A percentile compares a stretch with the other conserved stretches of the same genome.
Evolutionary conservation across 192 early-diverging fungal species (phyloP).

Genomic region (Ambispora gerdemannii): DNA sequence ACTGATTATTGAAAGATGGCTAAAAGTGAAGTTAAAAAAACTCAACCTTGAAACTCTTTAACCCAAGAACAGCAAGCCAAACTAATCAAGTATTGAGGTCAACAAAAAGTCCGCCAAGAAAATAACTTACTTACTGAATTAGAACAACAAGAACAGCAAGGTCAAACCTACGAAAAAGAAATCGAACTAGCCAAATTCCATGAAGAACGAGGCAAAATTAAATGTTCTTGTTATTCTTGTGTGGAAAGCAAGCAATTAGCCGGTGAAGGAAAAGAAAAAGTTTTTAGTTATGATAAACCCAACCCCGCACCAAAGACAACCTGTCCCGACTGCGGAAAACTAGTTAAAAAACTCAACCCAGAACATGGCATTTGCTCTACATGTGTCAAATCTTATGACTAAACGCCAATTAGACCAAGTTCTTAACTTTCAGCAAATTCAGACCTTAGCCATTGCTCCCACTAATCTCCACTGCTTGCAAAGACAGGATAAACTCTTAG

Average conservation of each 20-base stretch:
- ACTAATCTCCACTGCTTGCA: neutral
- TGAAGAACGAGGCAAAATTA: slow-evolving; percentile 21
- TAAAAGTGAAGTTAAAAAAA: neutral
- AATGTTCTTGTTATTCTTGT: slow-evolving; percentile 3
- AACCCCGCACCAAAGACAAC: too few species aligned
- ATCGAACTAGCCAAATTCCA: slow-evolving; percentile 8
- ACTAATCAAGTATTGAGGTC: slow-evolving; percentile 19
- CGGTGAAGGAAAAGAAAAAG: neutral
- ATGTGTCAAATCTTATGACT: too few species aligned
- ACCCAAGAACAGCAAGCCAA: neutral
- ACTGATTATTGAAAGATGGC: slow-evolving; percentile 6
- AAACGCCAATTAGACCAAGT: too few species aligned
- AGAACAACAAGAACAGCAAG: slow-evolving; percentile 8
- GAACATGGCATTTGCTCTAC: too few species aligned
- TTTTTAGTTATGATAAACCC: neutral
- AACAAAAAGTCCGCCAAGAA: neutral
- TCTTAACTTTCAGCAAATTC: too few species aligned
- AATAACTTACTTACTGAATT: neutral
- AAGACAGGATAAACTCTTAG: neutral
- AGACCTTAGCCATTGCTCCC: too few species aligned
- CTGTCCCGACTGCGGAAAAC: too few species aligned
- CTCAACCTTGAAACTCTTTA: slow-evolving; percentile 8
- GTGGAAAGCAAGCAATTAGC: too few species aligned
- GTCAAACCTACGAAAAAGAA: slow-evolving; percentile 6
- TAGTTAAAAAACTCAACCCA: too few species aligned